Conservation (phyloP, 176 grass and related monocot genomes). For the Pharus latifolius region DNA sequence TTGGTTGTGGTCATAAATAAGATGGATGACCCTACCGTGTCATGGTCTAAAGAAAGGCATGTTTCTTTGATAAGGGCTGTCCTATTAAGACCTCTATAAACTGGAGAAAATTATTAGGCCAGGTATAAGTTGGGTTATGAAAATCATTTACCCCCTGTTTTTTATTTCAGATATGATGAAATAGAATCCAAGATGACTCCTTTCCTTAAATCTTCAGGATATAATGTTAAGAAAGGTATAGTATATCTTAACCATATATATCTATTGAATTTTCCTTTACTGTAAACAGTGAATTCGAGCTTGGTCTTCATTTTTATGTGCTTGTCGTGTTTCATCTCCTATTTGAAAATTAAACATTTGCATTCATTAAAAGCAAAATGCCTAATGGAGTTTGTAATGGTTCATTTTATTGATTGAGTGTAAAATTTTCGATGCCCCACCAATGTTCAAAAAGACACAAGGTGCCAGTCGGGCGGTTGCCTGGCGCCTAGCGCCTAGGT, state of each 20-base stretch:
- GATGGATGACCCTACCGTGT: constrained; percentile 84
- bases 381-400: neutral
- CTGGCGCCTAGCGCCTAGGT: no score
- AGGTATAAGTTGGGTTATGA: neutral
- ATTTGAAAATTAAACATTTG: no score
- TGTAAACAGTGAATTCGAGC: neutral
- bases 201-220: constrained; percentile 47
- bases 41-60: constrained; percentile 78
- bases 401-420: neutral
- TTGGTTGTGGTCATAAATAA: constrained; percentile 80
- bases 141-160: neutral
- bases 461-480: no score
- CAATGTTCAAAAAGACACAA: no score
- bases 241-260: no score
- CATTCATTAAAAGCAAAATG: neutral
- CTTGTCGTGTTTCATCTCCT: no score
- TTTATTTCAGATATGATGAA: constrained; percentile 43
- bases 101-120: neutral
- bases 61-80: neutral
- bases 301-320: no score
- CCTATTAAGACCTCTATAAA: neutral
- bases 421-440: neutral
- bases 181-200: constrained; percentile 55
- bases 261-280: no score
- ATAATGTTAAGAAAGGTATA: constrained; percentile 69